Evolutionary conservation across 2,329 filamentous ascomycete species (phyloP), one percentile per base, ranked within the genome.

Genomic region (Blumeria hordei): DNA sequence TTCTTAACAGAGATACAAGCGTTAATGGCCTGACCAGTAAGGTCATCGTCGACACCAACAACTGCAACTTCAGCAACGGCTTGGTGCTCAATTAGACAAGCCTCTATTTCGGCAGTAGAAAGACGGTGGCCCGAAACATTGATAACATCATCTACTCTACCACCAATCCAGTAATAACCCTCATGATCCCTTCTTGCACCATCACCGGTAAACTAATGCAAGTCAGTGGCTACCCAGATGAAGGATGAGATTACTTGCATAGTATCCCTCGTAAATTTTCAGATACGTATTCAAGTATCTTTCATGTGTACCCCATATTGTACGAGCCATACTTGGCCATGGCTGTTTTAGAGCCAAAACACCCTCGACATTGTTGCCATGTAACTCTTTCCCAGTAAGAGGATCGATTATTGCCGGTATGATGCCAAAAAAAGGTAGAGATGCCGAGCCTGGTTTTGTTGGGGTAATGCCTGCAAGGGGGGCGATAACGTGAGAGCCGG

Each of bases 91-190:
- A 98, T 82, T 52, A 98, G 80, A 16, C 92, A 92, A 33, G 92
- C 92, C 71, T 98, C 92, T 60, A 98, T 98, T 70, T 98, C 92
- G 37, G 92, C 90, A 9, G 92, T 98, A 14, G 90, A 96, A 59
- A 98, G 76, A 68, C 92, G 83, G 70, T 98, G 92, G 33, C 92
- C 92, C 62, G 85, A 92, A 59, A 98, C 92, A 69, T 98, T 98
- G 68, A 98, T 90, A 45, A 98, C 92, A 64, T 98, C 92, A 66
- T 98, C 92, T 54, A 98, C 92, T 69, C 92, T 88, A 60, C 92
- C 92, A 59, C 92, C 86, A 68, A 98, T 98, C 92, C 92, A 98
- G 79, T 96, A 98, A 75, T 95, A 98, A 56, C 92, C 92, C 64
- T 98, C 92, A 70, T 94, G 85, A 68, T 98, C 92, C 66, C 92